These are phyloP conservation scores for Jamesozyma lodderae DNA, from an alignment of 805 yeast species.

Conservation along the genomic window DNA sequence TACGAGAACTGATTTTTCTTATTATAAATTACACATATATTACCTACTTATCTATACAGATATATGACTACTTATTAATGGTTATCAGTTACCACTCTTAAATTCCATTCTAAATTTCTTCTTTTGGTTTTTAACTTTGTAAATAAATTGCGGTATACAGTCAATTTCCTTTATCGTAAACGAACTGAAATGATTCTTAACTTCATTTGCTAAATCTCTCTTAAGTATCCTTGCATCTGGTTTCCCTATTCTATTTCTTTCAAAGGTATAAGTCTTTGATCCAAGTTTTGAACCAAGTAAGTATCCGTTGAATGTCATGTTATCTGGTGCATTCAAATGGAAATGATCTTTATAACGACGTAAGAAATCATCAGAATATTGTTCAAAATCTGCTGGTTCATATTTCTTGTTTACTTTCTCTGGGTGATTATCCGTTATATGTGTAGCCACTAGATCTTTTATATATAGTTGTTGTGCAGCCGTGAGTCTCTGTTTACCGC, in stretches of 20 bases:
- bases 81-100: slow-evolving; percentile 6
- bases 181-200: slow-evolving; percentile 58
- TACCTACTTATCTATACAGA: too few species aligned
- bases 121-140: slow-evolving; percentile 68
- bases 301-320: slow-evolving; percentile 61
- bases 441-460: slow-evolving; percentile 56
- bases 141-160: slow-evolving; percentile 77
- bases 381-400: slow-evolving; percentile 48
- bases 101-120: slow-evolving; percentile 36
- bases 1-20: too few species aligned
- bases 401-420: slow-evolving; percentile 38
- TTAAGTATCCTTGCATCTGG: slow-evolving; percentile 42
- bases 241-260: slow-evolving; percentile 15
- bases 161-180: slow-evolving; percentile 70
- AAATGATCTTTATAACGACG: slow-evolving; percentile 60
- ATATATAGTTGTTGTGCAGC: slow-evolving; percentile 56
- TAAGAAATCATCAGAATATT: slow-evolving; percentile 52
- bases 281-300: slow-evolving; percentile 67
- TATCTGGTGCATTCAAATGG: slow-evolving; percentile 46
- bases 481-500: slow-evolving; percentile 35
- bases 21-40: too few species aligned
- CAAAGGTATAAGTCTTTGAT: slow-evolving; percentile 43
- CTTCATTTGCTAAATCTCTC: slow-evolving; percentile 48
- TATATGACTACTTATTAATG: too few species aligned
- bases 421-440: slow-evolving; percentile 69